Evolutionary conservation across 371 early-diverging fungal species (phyloP).

Genomic region (Apophysomyces elegans): DNA sequence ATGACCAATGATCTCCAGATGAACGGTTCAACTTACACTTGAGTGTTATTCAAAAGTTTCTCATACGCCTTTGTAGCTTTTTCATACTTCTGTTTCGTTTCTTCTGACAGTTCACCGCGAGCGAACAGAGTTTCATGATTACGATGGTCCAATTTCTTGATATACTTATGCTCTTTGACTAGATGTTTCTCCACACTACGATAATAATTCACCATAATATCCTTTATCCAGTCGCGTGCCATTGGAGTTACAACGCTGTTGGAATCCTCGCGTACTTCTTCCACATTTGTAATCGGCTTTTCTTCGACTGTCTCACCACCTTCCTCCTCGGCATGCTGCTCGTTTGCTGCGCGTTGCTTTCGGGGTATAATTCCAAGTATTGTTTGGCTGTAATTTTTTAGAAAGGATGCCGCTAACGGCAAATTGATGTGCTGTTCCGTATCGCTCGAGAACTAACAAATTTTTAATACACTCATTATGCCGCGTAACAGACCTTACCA

Average conservation of each 20-base stretch:
- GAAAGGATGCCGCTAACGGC: constrained; percentile 77
- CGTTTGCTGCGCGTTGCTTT: constrained; percentile 53
- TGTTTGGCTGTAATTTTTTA: constrained; percentile 69
- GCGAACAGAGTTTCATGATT: constrained; percentile 83
- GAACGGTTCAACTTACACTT: constrained; percentile 38
- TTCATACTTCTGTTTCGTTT: constrained; percentile 78
- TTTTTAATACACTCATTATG: not conserved
- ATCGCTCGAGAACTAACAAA: constrained; percentile 47
- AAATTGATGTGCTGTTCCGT: constrained; percentile 69
- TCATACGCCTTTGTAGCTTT: constrained; percentile 74
- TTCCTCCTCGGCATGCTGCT: constrained; percentile 44
- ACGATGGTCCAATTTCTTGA: constrained; percentile 75
- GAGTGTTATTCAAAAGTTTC: constrained; percentile 64
- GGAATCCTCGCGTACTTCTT: constrained; percentile 9
- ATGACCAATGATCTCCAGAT: not conserved
- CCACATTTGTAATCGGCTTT: constrained; percentile 14
- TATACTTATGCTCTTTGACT: constrained; percentile 72
- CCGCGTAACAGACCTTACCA: constrained; percentile 26
- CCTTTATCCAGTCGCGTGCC: constrained; percentile 57
- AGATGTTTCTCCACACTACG: constrained; percentile 67
- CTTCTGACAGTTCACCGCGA: constrained; percentile 84
- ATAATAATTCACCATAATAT: constrained; percentile 72
- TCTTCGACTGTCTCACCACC: constrained; percentile 16
- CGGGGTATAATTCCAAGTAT: constrained; percentile 58
- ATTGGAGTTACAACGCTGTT: constrained; percentile 51